These are phyloP conservation scores for Chloris gayana DNA, from an alignment of 176 grass and related monocot species.

Conservation along the genomic window DNA sequence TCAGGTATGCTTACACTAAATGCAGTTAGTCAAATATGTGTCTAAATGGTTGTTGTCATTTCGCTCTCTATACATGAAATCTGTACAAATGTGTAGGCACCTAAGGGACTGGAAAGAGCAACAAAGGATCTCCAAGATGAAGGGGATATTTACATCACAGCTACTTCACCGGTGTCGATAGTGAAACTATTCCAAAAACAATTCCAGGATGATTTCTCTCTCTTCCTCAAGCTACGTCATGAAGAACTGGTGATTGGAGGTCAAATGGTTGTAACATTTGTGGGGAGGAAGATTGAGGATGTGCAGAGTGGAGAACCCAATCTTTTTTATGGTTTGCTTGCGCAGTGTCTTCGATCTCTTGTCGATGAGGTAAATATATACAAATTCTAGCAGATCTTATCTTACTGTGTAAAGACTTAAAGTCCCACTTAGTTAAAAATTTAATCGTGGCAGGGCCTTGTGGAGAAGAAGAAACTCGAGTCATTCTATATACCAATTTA, in stretches of 20 bases:
- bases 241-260: constrained; percentile 45
- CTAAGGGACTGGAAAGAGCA: constrained; percentile 8
- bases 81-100: constrained; percentile 28
- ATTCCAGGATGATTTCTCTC: constrained; percentile 43
- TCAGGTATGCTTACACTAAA: constrained; percentile 29
- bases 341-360: constrained; percentile 32
- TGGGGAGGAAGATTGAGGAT: constrained; percentile 40
- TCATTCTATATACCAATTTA: constrained; percentile 53
- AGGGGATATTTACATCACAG: constrained; percentile 48
- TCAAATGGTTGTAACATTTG: constrained; percentile 47
- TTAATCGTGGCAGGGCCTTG: constrained; percentile 25
- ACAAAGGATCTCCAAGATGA: not conserved
- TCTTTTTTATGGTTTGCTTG: constrained; percentile 29
- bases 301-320: not conserved
- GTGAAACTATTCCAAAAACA: constrained; percentile 44
- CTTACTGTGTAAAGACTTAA: too few relatives aligned
- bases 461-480: constrained; percentile 42
- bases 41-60: too few relatives aligned
- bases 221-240: constrained; percentile 46
- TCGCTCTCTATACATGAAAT: too few relatives aligned
- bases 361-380: constrained; percentile 21
- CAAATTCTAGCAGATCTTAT: too few relatives aligned
- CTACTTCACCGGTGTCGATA: constrained; percentile 30
- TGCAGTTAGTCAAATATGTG: not conserved
- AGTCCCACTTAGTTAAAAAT: not conserved